A percentile compares a stretch with the other conserved stretches of the same genome.
Conservation (phyloP, 23 red algal genomes). For the Gracilariopsis chorda region DNA sequence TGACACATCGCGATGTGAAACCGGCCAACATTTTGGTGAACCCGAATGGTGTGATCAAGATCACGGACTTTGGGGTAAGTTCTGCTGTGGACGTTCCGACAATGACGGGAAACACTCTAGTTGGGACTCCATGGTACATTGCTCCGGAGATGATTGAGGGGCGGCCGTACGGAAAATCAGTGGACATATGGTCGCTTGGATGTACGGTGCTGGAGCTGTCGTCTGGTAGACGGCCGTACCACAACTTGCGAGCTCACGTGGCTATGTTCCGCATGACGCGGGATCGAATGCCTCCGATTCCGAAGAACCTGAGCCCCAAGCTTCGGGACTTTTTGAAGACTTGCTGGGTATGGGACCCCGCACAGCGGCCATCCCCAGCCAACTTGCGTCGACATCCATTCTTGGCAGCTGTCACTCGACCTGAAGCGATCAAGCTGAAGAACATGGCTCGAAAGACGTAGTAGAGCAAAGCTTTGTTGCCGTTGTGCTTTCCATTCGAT, state of each 20-base stretch:
- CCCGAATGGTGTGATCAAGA: slow-evolving; percentile 61
- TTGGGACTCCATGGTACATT: slow-evolving; percentile 75
- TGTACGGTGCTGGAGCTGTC: slow-evolving; percentile 59
- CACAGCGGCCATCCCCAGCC: slow-evolving; percentile 33
- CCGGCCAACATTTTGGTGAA: slow-evolving; percentile 75
- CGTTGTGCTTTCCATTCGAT: too few species aligned
- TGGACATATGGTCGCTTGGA: slow-evolving; percentile 82
- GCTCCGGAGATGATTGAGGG: slow-evolving; percentile 80
- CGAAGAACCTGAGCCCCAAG: not conserved
- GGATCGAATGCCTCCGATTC: slow-evolving; percentile 57
- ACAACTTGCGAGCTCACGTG: slow-evolving; percentile 32
- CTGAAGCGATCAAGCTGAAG: slow-evolving; percentile 12
- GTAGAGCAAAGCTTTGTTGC: too few species aligned
- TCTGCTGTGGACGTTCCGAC: slow-evolving; percentile 60
- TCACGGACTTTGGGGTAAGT: slow-evolving; percentile 80
- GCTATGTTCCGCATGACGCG: slow-evolving; percentile 59
- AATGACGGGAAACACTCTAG: slow-evolving; percentile 52
- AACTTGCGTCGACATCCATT: slow-evolving; percentile 55
- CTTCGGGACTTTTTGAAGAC: slow-evolving; percentile 51
- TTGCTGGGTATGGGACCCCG: slow-evolving; percentile 72
- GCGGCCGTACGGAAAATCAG: slow-evolving; percentile 44
- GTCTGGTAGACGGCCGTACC: slow-evolving; percentile 69
- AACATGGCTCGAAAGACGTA: slow-evolving; percentile 30
- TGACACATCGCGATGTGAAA: slow-evolving; percentile 81
- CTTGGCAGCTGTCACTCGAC: slow-evolving; percentile 1